Conservation (phyloP, 345 rosid species). For the Eucalyptus virginea region DNA sequence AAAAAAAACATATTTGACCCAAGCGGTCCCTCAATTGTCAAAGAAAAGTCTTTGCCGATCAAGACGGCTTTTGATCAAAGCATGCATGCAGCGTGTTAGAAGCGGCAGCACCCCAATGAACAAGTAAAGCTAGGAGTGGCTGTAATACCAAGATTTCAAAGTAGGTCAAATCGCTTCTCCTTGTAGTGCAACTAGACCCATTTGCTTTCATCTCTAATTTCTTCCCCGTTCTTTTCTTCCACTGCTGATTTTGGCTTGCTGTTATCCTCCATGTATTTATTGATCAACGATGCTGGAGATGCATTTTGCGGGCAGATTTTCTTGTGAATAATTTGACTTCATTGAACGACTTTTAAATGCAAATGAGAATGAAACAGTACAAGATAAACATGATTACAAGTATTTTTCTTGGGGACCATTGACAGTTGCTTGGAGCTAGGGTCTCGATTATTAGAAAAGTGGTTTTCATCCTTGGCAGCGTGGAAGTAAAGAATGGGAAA, state of each 20-base stretch:
- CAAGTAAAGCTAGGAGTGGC: background rate
- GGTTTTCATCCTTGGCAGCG: background rate
- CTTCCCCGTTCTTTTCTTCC: background rate
- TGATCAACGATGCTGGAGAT: background rate
- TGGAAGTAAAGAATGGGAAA: too few species aligned
- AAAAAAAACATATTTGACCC: background rate
- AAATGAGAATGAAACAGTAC: background rate
- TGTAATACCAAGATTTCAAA: background rate
- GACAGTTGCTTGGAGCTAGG: background rate
- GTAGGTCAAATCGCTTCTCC: background rate
- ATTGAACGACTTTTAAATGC: background rate
- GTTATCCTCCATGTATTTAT: background rate
- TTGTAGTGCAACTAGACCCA: background rate
- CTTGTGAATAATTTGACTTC: background rate
- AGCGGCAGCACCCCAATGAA: background rate
- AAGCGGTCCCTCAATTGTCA: background rate
- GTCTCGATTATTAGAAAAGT: background rate
- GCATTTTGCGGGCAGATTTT: background rate
- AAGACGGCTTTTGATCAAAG: background rate
- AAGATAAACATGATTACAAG: background rate
- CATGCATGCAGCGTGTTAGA: too few species aligned
- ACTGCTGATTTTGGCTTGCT: background rate
- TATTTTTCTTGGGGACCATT: too few species aligned
- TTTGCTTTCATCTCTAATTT: background rate
- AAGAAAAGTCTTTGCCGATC: background rate